A percentile compares a stretch with the other conserved stretches of the same genome.
Evolutionary conservation across 2,329 filamentous ascomycete species (phyloP).

Genomic region (Apiospora pterosperma): DNA sequence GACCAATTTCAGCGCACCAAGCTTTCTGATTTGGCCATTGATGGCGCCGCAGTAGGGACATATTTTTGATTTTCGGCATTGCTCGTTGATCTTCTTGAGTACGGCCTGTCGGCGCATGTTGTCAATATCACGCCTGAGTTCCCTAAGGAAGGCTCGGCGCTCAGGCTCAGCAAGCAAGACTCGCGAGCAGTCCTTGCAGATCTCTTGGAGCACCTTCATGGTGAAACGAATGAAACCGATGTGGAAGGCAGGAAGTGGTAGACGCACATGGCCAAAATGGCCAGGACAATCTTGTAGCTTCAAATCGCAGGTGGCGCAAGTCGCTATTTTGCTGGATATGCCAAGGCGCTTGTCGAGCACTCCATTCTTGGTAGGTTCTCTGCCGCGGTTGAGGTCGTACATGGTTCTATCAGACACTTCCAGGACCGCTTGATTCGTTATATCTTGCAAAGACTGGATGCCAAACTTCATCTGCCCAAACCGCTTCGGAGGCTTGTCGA

Average conservation of each 20-base stretch:
- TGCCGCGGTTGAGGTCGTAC: constrained; percentile 82
- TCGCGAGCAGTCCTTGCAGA: constrained; percentile 91
- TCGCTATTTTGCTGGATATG: constrained; percentile 77
- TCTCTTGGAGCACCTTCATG: constrained; percentile 86
- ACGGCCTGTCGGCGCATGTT: constrained; percentile 81
- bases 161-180: constrained; percentile 81
- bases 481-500: constrained; percentile 83
- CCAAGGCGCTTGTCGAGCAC: constrained; percentile 79
- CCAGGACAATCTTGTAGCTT: constrained; percentile 83
- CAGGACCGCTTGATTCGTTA: constrained; percentile 90
- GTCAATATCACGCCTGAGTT: constrained; percentile 80
- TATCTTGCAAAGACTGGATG: constrained; percentile 90
- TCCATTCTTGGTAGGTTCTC: constrained; percentile 75
- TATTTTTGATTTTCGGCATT: constrained; percentile 80
- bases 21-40: constrained; percentile 91
- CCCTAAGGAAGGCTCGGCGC: constrained; percentile 71
- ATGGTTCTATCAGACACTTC: constrained; percentile 92
- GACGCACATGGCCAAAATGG: constrained; percentile 89
- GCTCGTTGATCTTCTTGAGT: constrained; percentile 82
- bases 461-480: constrained; percentile 94
- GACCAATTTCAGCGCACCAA: constrained; percentile 86
- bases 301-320: constrained; percentile 80
- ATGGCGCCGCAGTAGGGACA: constrained; percentile 79
- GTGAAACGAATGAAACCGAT: constrained; percentile 95
- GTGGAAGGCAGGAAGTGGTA: constrained; percentile 90